A percentile compares a stretch with the other conserved stretches of the same genome.
Conservation (phyloP, 2,329 filamentous ascomycete genomes). For the Penicillium verrucosum region DNA sequence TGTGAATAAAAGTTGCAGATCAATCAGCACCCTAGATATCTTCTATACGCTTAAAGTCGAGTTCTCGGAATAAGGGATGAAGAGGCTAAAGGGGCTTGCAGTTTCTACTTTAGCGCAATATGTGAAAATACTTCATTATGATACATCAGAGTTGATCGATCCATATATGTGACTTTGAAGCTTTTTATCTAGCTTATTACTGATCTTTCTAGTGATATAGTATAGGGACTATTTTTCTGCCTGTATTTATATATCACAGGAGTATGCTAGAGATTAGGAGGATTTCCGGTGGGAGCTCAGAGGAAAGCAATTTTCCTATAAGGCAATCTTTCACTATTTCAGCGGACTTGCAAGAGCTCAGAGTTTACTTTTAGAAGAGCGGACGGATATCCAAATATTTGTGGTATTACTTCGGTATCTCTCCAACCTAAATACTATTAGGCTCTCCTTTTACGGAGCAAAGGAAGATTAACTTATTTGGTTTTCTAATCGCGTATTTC, state of each 20-base stretch:
- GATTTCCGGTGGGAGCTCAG: not conserved
- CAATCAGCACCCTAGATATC: not conserved
- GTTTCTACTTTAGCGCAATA: not conserved
- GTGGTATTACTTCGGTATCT: not conserved
- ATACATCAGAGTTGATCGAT: not conserved
- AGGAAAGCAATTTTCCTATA: not conserved
- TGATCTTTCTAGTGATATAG: not conserved
- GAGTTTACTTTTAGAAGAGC: not conserved
- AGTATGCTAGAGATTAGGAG: not conserved
- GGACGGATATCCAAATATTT: not conserved
- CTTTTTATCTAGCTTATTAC: not conserved
- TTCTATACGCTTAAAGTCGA: not conserved
- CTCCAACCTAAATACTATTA: not conserved
- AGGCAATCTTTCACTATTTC: not conserved
- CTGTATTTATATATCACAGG: not conserved
- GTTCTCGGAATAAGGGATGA: not conserved
- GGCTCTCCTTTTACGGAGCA: not conserved
- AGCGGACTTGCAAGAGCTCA: not conserved
- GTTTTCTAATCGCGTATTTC: not conserved
- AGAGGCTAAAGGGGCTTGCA: not conserved
- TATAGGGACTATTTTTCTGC: slow-evolving; percentile 1
- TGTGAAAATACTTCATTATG: not conserved
- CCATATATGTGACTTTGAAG: not conserved
- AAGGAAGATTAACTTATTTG: slow-evolving; percentile 1
- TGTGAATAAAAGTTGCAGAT: not conserved